These are phyloP conservation scores for Botrytis cinerea DNA, from an alignment of 2,329 filamentous ascomycete genomes.

Conservation along the genomic window DNA sequence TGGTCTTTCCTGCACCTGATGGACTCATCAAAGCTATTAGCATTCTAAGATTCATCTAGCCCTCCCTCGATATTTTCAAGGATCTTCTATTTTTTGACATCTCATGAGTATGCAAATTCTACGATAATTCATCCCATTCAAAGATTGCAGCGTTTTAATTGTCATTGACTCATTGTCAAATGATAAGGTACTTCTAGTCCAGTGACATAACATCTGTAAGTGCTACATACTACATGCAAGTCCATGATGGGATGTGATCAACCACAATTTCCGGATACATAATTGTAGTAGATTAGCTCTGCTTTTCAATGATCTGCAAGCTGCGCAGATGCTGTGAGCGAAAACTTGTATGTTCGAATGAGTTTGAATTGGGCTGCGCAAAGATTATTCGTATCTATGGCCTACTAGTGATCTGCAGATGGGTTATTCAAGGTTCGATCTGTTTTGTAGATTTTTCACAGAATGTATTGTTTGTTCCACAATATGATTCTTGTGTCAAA, in stretches of 20 bases:
- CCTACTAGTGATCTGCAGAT: no score
- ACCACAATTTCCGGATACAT: neutral
- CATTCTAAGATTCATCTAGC: slow-evolving; percentile 74
- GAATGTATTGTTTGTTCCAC: no score
- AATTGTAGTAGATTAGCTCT: no score
- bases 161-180: no score
- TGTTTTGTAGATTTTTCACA: no score
- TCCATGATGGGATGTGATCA: neutral
- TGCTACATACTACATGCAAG: no score
- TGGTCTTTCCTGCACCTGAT: slow-evolving; percentile 61
- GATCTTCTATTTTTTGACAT: slow-evolving; percentile 43
- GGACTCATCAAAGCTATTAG: slow-evolving; percentile 64
- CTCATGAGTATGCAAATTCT: neutral
- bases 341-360: neutral
- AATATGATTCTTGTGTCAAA: no score
- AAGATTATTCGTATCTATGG: no score
- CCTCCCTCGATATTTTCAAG: slow-evolving; percentile 77
- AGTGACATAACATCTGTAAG: no score
- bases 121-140: neutral
- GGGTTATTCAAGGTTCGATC: no score
- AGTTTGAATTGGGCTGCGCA: no score
- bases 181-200: neutral
- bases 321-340: neutral
- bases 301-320: neutral
- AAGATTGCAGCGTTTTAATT: neutral